Conservation (phyloP, 768 basidiomycete genomes). For the Gautieria morchelliformis region DNA sequence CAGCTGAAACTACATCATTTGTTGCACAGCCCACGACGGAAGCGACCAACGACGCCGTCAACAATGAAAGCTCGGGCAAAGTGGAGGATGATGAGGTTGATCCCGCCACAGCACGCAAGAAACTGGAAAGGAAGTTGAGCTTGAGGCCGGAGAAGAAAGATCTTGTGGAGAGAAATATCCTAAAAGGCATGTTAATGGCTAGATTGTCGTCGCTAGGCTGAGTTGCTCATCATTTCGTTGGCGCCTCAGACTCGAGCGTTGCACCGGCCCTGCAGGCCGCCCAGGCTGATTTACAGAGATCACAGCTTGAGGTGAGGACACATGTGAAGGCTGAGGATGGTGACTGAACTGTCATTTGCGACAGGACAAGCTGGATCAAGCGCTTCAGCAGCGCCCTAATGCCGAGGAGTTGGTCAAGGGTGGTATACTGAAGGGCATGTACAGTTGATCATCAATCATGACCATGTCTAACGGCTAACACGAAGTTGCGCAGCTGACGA, state of each 20-base stretch:
- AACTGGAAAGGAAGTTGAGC: conserved; percentile 45
- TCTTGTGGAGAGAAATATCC: conserved; percentile 58
- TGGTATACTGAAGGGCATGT: conserved; percentile 45
- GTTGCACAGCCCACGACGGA: background rate
- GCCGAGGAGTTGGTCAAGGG: conserved; percentile 55
- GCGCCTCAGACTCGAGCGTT: conserved; percentile 45
- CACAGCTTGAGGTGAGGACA: conserved; percentile 48
- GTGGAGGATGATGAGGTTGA: background rate
- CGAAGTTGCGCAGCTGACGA: conserved; percentile 10
- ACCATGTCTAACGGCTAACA: background rate
- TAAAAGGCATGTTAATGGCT: conserved; percentile 37
- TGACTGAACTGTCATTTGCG: background rate
- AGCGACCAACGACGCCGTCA: background rate
- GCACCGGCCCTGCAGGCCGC: conserved; percentile 53
- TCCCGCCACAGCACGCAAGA: conserved; percentile 13
- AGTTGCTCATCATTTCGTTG: background rate
- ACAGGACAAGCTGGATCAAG: conserved; percentile 56
- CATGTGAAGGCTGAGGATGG: background rate
- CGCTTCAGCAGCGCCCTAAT: conserved; percentile 47
- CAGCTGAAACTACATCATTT: background rate
- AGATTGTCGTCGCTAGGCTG: background rate
- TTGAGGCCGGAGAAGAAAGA: conserved; percentile 50
- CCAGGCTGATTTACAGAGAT: conserved; percentile 46
- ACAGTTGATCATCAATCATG: background rate
- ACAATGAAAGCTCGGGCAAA: background rate